Base-by-base conservation (phyloP, 1,284 basidiomycete species). In the Inonotus hispidus region DNA sequence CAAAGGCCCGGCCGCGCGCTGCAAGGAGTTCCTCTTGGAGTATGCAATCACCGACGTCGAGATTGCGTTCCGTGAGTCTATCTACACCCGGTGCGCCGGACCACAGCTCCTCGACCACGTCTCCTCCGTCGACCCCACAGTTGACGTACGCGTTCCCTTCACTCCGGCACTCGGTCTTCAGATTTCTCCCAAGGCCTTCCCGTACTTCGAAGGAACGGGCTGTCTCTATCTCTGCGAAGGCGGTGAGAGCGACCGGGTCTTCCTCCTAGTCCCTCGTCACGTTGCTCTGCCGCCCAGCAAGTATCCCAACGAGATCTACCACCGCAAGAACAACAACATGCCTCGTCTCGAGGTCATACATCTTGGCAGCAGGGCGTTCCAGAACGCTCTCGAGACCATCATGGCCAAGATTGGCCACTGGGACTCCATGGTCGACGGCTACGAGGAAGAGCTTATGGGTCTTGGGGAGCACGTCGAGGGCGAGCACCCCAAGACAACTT, bases 51-150 rank as follows among this genome's bases (percentile, higher is more conserved):
- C 72, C n/a, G 74, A 61, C 57, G 73, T 65, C 60, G 73, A 71
- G 0, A 73, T 79, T 2, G 77, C 79, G 66, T 79, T 74, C 74
- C 41, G 67, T 1, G 77, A 78, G 70, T 72, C 68, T 0, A 68
- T 70, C 56, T 7, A 55, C 27, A 56, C 66, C 66, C 71, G 41
- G 66, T 67, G 73, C 7, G 14, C 43, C 27, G 65, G 68, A 56
- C 64, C 54, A 21, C 58, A 63, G 16, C 70, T 74, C 56, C 29
- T 75, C 66, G 63, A 58, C 21, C 32, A 62, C 63, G 65, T 65
- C 60, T 46, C 32, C 56, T 37, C 32, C 57, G 7, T 56, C 11
- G 47, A 73, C 66, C 37, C 68, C 46, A 68, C 64, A 37, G 66
- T 59, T n/a, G 45, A 43, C 14, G 35, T 68, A 53, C 62, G 61